phyloP scores from a whole-genome alignment of 2,329 filamentous ascomycete species.

The Claviceps monticola region DNA sequence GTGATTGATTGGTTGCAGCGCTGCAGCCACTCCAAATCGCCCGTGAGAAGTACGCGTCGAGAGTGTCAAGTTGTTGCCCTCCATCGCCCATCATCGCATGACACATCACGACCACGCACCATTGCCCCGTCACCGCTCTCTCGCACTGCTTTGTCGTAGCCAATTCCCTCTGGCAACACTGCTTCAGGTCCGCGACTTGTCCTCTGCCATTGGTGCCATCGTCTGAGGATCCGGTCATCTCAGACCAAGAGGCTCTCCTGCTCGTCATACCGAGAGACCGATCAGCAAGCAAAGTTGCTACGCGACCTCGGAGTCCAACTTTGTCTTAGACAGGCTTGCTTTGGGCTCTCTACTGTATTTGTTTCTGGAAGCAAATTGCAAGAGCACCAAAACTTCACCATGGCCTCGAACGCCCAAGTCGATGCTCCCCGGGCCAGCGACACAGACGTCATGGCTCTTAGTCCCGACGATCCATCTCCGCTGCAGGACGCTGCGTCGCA shows the following conservation, averaged over 20 bases:
- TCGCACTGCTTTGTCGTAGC: not conserved
- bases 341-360: not conserved
- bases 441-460: slow-evolving; percentile 15
- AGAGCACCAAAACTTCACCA: slow-evolving; percentile 9
- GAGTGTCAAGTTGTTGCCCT: not conserved
- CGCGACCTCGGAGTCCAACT: not conserved
- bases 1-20: not conserved
- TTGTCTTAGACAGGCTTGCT: not conserved
- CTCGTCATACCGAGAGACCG: not conserved
- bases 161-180: not conserved
- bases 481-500: slow-evolving; percentile 29
- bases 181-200: not conserved
- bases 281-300: not conserved
- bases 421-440: slow-evolving; percentile 20
- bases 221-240: not conserved
- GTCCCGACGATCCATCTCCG: slow-evolving; percentile 19
- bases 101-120: not conserved
- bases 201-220: not conserved
- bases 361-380: not conserved
- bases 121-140: not conserved
- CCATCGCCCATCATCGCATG: not conserved
- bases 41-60: not conserved
- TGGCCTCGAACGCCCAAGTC: slow-evolving; percentile 23
- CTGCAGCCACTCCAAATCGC: not conserved
- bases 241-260: not conserved